Base-by-base conservation (phyloP, 2,329 filamentous ascomycete species). In the Trichoderma atroviride region DNA sequence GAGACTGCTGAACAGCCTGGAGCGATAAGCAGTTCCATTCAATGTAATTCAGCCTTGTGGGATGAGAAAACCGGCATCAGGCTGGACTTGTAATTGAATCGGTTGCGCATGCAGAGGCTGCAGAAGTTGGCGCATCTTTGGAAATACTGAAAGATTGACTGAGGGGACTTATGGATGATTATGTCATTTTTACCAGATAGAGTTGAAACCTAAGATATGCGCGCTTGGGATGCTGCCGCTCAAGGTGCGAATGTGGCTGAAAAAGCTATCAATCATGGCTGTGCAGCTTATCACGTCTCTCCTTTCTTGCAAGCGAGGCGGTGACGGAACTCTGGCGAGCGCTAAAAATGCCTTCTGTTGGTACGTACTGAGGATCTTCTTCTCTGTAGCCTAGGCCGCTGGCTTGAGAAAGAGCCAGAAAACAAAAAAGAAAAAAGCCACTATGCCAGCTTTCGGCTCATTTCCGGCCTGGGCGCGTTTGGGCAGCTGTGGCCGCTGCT, bases 381-480 rank as follows among this genome's bases (percentile, higher is more conserved):
- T 11, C n/a, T 22, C n/a, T 50, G 43, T 50, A 50, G 43, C 43
- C 19, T 5, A 50, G 43, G 43, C 47, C 10, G 19, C n/a, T 47
- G 14, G 14, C 14, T 19, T 37, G 35, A 37, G 35, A 16, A 37
- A n/a, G 14, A 47, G 37, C 9, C 31, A 13, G 11, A 35, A 35
- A 35, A 35, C 11, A 13, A 33, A 9, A 19, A 16, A 22, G 10
- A n/a, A 35, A 66, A 47, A 57, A 7, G 19, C 27, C 53, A 29
- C 63, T 40, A 43, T 57, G 63, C 52, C 63, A 1, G n/a, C 19
- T 35, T 24, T 69, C 67, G 67, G 67, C 14, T 4, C 60, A 50
- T 57, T 52, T 29, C 67, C 67, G 67, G 67, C 40, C 53, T 43
- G 37, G 43, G 65, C 57, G 65, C 65, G 59, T 37, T 60, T 57